These are phyloP conservation scores for Fagus sylvatica DNA, from an alignment of 306 rosid species.

Conservation along the genomic window DNA sequence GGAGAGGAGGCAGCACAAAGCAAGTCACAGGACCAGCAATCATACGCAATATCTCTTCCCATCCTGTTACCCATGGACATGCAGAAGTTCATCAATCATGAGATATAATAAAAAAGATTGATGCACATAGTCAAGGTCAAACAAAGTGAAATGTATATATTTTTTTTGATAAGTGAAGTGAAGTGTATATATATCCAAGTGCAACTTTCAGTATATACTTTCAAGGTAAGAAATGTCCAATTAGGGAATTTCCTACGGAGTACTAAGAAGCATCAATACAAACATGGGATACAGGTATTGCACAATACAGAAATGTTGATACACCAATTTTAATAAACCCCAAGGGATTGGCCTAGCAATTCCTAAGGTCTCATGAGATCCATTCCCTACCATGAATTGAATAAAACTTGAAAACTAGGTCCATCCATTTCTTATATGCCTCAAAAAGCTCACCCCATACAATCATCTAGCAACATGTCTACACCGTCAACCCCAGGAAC, in stretches of 20 bases:
- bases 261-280: constrained; percentile 20
- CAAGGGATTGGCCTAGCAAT: no score
- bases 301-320: not conserved
- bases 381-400: no score
- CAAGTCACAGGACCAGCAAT: constrained; percentile 92
- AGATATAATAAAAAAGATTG: not conserved
- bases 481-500: no score
- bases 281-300: constrained; percentile 1
- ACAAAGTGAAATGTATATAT: constrained; percentile 2
- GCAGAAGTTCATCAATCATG: constrained; percentile 21
- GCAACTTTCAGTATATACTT: constrained; percentile 12
- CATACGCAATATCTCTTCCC: constrained; percentile 87
- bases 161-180: not conserved
- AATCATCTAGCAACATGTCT: no score
- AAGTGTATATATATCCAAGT: not conserved
- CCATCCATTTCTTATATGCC: no score
- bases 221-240: constrained; percentile 5
- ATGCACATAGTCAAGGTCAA: not conserved
- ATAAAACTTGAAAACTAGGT: no score
- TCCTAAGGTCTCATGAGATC: no score
- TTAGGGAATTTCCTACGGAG: not conserved
- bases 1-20: constrained; percentile 98
- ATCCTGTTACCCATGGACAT: constrained; percentile 50
- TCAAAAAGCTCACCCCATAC: no score
- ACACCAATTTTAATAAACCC: not conserved